phyloP scores from a whole-genome alignment of 257 asterid species.

The Asclepias syriaca region DNA sequence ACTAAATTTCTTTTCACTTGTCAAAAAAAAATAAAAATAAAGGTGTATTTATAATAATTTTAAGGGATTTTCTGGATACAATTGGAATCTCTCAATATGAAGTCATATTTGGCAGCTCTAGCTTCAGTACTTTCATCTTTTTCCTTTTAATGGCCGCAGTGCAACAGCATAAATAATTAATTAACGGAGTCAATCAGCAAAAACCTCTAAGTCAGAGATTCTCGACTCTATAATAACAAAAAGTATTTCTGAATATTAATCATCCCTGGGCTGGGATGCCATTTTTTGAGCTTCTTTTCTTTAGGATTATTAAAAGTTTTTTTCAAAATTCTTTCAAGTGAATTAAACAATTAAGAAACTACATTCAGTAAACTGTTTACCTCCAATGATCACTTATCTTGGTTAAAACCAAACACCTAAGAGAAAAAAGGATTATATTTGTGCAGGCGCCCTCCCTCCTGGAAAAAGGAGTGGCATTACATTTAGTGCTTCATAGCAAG shows the following conservation, averaged over 20 bases:
- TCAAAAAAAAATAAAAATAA: neutral
- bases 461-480: constrained; percentile 7
- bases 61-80: constrained; percentile 9
- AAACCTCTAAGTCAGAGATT: constrained; percentile 19
- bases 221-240: neutral
- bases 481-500: neutral
- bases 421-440: neutral
- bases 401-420: too few species aligned
- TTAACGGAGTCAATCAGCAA: constrained; percentile 18
- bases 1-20: neutral
- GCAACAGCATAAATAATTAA: neutral
- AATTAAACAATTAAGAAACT: too few species aligned
- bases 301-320: neutral
- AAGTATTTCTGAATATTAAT: neutral
- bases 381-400: too few species aligned
- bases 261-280: constrained; percentile 15
- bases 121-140: neutral
- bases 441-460: neutral
- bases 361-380: too few species aligned
- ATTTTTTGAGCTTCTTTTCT: neutral
- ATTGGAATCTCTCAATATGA: constrained; percentile 7
- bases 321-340: too few species aligned
- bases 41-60: neutral
- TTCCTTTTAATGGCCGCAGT: neutral
- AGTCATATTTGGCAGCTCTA: constrained; percentile 8